A percentile compares a stretch with the other conserved stretches of the same genome.
Evolutionary conservation across 345 rosid genomes (phyloP).

Genomic region (Bretschneidera sinensis): DNA sequence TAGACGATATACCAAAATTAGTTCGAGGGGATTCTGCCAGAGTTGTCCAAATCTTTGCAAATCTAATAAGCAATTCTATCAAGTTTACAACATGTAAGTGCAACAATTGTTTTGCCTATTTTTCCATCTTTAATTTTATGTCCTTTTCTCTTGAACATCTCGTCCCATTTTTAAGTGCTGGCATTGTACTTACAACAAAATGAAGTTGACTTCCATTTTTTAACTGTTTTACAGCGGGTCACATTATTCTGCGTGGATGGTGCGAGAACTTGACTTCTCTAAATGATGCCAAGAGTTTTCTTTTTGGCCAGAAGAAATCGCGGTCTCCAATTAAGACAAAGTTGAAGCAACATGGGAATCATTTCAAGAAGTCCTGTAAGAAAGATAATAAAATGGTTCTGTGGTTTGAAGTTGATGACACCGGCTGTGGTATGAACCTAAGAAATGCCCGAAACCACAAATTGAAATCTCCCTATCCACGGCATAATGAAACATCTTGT

Average conservation of each 20-base stretch:
- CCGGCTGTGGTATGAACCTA: slow-evolving; percentile 74
- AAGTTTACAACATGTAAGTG: slow-evolving; percentile 82
- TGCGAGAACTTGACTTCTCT: slow-evolving; percentile 46
- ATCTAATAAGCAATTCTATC: slow-evolving; percentile 94
- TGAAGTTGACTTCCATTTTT: no score
- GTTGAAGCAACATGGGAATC: slow-evolving; percentile 60
- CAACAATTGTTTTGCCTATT: no score
- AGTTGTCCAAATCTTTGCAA: slow-evolving; percentile 91
- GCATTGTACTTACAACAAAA: no score
- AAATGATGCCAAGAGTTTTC: slow-evolving; percentile 33
- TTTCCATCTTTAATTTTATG: no score
- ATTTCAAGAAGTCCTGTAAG: slow-evolving; percentile 44
- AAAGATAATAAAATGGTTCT: slow-evolving; percentile 66
- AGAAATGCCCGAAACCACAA: slow-evolving; percentile 5
- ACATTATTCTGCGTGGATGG: slow-evolving; percentile 90
- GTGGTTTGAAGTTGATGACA: slow-evolving; percentile 95
- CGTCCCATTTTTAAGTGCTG: no score
- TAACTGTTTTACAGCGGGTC: slow-evolving; percentile 61
- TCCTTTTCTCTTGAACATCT: no score
- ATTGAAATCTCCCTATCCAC: neutral
- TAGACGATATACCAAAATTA: slow-evolving; percentile 84
- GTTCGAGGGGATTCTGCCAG: slow-evolving; percentile 93
- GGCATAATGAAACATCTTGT: neutral
- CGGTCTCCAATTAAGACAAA: slow-evolving; percentile 53
- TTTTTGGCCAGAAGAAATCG: slow-evolving; percentile 50